These are phyloP conservation scores for Nigrospora sphaerica DNA, from an alignment of 2,329 filamentous ascomycete species.

Conservation along the genomic window DNA sequence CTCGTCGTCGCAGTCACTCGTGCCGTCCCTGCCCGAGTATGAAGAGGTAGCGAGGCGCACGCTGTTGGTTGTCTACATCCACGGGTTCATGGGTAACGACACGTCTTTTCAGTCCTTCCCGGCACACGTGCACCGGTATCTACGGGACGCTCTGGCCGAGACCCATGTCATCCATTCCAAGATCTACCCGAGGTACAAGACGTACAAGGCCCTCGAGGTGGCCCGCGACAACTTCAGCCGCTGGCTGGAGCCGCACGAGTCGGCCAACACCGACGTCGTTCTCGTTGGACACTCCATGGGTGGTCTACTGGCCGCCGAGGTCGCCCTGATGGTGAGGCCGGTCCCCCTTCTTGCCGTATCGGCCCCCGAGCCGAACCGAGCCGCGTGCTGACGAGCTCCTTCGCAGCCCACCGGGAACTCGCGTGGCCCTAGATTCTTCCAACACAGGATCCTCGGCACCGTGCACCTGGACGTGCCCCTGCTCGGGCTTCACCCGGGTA, in stretches of 20 bases:
- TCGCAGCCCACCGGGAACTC: conserved; percentile 14
- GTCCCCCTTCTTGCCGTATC: background rate
- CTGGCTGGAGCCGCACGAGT: conserved; percentile 76
- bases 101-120: conserved; percentile 85
- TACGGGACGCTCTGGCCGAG: conserved; percentile 59
- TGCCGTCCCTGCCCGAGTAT: conserved; percentile 15
- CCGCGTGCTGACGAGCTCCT: background rate
- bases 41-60: conserved; percentile 35
- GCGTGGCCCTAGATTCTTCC: conserved; percentile 35
- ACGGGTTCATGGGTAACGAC: conserved; percentile 86
- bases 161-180: conserved; percentile 82
- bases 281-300: conserved; percentile 88
- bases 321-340: conserved; percentile 54
- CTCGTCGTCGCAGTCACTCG: conserved; percentile 38
- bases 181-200: conserved; percentile 75
- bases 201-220: conserved; percentile 62
- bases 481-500: conserved; percentile 80
- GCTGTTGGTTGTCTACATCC: conserved; percentile 75
- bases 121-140: conserved; percentile 72
- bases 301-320: conserved; percentile 73
- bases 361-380: too few relatives aligned
- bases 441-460: conserved; percentile 72
- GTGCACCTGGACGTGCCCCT: conserved; percentile 83
- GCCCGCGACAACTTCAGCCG: conserved; percentile 76
- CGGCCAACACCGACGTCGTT: conserved; percentile 67